phyloP scores from a whole-genome alignment of 116 monocot genomes.

The Phalaenopsis hybrid region DNA sequence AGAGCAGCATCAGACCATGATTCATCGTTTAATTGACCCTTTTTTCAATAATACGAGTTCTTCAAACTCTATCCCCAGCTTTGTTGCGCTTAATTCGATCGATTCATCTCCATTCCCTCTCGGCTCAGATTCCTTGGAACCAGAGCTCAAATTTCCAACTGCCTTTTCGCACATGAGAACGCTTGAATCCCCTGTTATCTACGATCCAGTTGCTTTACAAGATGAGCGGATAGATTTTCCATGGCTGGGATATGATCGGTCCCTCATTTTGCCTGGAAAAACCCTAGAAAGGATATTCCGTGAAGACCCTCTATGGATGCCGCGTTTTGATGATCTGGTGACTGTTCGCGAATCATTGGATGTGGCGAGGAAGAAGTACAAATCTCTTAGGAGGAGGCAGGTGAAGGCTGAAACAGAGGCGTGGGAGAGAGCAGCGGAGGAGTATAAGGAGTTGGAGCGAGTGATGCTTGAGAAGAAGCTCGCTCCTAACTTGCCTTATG shows the following conservation, averaged over 20 bases:
- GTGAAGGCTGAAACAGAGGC: conserved; percentile 79
- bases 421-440: conserved; percentile 76
- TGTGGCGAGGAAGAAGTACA: conserved; percentile 30
- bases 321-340: neutral
- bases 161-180: conserved; percentile 34
- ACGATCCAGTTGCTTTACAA: conserved; percentile 11
- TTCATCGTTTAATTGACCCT: neutral
- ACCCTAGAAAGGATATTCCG: conserved; percentile 23
- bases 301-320: conserved; percentile 39
- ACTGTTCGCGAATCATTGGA: neutral
- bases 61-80: conserved; percentile 13
- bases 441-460: conserved; percentile 78
- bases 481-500: conserved; percentile 76
- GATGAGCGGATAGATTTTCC: conserved; percentile 7
- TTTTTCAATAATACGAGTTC: neutral
- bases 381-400: conserved; percentile 57
- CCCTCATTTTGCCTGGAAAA: conserved; percentile 16
- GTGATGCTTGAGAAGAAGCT: conserved; percentile 85
- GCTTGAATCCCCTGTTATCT: conserved; percentile 25
- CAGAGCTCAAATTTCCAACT: conserved; percentile 30
- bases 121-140: conserved; percentile 32
- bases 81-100: conserved; percentile 22
- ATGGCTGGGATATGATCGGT: conserved; percentile 6
- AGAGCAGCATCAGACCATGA: neutral
- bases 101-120: conserved; percentile 39